These are phyloP conservation scores for Yamadazyma kitorensis DNA, from an alignment of 805 yeast genomes.

Conservation along the genomic window DNA sequence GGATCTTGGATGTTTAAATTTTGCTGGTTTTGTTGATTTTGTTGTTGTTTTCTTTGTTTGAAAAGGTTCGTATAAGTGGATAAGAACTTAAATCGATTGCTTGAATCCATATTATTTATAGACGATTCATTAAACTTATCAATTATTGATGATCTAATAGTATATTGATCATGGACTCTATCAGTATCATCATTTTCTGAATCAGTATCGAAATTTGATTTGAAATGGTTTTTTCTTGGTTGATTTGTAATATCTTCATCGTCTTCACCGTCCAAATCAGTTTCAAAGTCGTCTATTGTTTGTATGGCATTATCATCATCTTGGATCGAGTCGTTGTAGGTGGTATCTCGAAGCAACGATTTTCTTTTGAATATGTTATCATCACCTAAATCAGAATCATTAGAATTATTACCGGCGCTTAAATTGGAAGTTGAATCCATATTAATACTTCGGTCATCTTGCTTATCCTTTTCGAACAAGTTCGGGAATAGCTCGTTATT, in stretches of 20 bases:
- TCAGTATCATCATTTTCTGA: constrained; percentile 12
- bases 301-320: constrained; percentile 4
- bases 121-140: constrained; percentile 15
- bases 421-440: neutral
- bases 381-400: constrained; percentile 1
- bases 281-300: constrained; percentile 7
- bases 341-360: constrained; percentile 5
- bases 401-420: too few relatives aligned
- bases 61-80: constrained; percentile 20
- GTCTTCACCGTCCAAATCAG: neutral
- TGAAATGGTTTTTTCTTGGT: constrained; percentile 12
- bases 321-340: constrained; percentile 4
- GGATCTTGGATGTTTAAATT: constrained; percentile 7
- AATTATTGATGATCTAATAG: constrained; percentile 26
- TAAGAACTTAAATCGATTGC: constrained; percentile 27
- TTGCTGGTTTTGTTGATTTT: too few relatives aligned
- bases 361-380: constrained; percentile 11
- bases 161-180: constrained; percentile 7
- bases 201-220: constrained; percentile 19
- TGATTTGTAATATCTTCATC: constrained; percentile 5
- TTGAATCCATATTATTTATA: constrained; percentile 8
- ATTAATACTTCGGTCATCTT: constrained; percentile 6
- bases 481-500: constrained; percentile 14
- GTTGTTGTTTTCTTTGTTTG: constrained; percentile 4
- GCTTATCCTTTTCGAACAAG: constrained; percentile 6